Conservation (phyloP, 164 flowering plant species). For the Dillenia suffruticosa region DNA sequence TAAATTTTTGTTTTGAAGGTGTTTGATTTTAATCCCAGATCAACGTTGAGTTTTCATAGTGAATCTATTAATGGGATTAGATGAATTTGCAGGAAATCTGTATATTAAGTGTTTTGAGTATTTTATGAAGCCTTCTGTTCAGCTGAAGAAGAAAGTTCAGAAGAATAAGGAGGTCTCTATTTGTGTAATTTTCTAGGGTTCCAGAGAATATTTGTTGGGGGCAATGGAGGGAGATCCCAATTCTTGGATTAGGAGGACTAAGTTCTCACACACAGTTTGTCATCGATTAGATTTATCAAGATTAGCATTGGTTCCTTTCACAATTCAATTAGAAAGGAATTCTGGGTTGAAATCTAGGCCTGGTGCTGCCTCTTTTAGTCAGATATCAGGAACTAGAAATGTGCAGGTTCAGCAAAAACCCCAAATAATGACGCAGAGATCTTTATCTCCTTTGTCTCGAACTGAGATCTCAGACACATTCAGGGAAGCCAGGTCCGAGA, state of each 20-base stretch:
- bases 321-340: conserved; percentile 15
- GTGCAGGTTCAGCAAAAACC: conserved; percentile 16
- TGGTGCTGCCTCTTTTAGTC: conserved; percentile 4
- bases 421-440: conserved; percentile 38
- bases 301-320: conserved; percentile 32
- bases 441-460: conserved; percentile 55
- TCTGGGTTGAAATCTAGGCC: conserved; percentile 38
- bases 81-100: conserved; percentile 24
- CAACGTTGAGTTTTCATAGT: neutral
- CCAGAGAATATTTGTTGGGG: neutral
- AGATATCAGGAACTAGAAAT: conserved; percentile 7
- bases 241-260: conserved; percentile 89
- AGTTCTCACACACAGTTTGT: conserved; percentile 66
- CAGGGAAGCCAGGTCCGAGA: conserved; percentile 59
- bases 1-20: conserved; percentile 10
- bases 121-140: conserved; percentile 13
- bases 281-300: conserved; percentile 51
- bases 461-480: conserved; percentile 54
- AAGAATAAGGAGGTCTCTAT: conserved; percentile 8
- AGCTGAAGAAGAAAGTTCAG: conserved; percentile 9
- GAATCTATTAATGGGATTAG: conserved; percentile 10
- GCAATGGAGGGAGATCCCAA: conserved; percentile 54
- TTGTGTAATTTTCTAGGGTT: conserved; percentile 10
- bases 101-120: conserved; percentile 12
- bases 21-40: conserved; percentile 1